Evolutionary conservation across 2,329 filamentous ascomycete genomes (phyloP).

Genomic region (Xylariaceae sp.): DNA sequence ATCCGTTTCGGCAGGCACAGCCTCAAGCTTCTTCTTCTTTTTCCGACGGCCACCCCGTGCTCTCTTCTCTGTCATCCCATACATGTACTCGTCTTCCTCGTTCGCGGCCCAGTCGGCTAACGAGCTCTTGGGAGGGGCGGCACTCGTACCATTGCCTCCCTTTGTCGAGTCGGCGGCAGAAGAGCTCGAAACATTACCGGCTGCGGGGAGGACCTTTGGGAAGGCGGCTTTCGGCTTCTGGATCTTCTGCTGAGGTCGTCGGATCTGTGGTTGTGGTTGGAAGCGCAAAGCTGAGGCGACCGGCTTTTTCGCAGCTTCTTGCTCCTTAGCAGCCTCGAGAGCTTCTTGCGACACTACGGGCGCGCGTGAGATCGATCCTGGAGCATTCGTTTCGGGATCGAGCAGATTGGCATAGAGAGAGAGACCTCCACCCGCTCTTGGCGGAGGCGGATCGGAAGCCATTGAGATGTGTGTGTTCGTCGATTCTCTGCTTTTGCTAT

Average conservation of each 20-base stretch:
- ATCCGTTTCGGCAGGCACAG: constrained; percentile 56
- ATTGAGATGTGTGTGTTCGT: constrained; percentile 14
- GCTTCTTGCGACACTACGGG: constrained; percentile 65
- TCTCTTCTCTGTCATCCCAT: constrained; percentile 57
- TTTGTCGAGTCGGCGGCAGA: constrained; percentile 9
- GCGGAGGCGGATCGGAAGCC: constrained; percentile 31
- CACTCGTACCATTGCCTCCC: constrained; percentile 15
- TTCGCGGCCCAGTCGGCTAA: constrained; percentile 76
- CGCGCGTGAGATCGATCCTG: constrained; percentile 68
- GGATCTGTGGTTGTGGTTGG: constrained; percentile 62
- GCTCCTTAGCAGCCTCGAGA: constrained; percentile 40
- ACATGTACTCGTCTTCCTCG: constrained; percentile 77
- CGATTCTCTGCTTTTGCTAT: neutral
- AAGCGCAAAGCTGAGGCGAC: constrained; percentile 68
- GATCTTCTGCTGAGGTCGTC: constrained; percentile 65
- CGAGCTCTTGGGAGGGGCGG: constrained; percentile 54
- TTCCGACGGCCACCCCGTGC: constrained; percentile 74
- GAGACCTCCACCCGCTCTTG: constrained; percentile 47
- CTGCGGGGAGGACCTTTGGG: constrained; percentile 39
- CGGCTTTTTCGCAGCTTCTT: constrained; percentile 56
- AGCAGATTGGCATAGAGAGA: constrained; percentile 84
- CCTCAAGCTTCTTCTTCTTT: constrained; percentile 65
- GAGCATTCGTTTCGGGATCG: constrained; percentile 47
- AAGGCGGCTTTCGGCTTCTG: constrained; percentile 55
- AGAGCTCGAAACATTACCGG: constrained; percentile 29